A percentile compares a stretch with the other conserved stretches of the same genome.
These are phyloP conservation scores for Perkinsus chesapeaki DNA, from an alignment of 169 alveolate species.

Conservation along the genomic window DNA sequence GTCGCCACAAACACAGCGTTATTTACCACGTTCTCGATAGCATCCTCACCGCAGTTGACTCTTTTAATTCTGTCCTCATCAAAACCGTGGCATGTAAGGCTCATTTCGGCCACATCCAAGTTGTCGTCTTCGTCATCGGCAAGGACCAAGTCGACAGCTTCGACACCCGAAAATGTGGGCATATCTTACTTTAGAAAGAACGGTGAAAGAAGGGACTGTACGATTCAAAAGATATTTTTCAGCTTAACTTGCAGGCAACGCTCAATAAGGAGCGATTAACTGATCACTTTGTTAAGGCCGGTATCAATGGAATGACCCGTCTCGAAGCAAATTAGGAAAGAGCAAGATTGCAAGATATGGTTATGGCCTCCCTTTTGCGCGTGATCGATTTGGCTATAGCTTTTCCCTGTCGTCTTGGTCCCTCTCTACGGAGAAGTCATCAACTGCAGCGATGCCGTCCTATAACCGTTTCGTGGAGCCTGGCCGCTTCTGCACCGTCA, in stretches of 20 bases:
- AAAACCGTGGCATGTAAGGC: background rate
- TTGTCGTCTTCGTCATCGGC: background rate
- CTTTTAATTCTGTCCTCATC: background rate
- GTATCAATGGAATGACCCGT: too few relatives aligned
- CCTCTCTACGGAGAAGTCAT: background rate
- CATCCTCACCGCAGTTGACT: background rate
- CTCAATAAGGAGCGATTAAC: too few relatives aligned
- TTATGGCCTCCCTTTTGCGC: background rate
- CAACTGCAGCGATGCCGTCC: constrained; percentile 28
- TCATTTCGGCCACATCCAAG: background rate
- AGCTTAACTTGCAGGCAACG: too few relatives aligned
- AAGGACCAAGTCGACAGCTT: background rate
- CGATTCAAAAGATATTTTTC: too few relatives aligned
- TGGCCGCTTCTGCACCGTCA: constrained; percentile 71
- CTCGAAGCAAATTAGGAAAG: background rate
- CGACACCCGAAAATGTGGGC: background rate
- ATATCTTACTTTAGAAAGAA: too few relatives aligned
- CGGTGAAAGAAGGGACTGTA: too few relatives aligned
- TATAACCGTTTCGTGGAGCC: constrained; percentile 78
- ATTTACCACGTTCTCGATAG: background rate
- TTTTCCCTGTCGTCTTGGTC: background rate
- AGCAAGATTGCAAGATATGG: background rate
- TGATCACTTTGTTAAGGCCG: too few relatives aligned
- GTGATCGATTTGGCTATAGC: constrained; percentile 1
- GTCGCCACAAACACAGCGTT: background rate